These are phyloP conservation scores for Pittosporum tobira DNA, from an alignment of 129 eudicot genomes.

Conservation along the genomic window DNA sequence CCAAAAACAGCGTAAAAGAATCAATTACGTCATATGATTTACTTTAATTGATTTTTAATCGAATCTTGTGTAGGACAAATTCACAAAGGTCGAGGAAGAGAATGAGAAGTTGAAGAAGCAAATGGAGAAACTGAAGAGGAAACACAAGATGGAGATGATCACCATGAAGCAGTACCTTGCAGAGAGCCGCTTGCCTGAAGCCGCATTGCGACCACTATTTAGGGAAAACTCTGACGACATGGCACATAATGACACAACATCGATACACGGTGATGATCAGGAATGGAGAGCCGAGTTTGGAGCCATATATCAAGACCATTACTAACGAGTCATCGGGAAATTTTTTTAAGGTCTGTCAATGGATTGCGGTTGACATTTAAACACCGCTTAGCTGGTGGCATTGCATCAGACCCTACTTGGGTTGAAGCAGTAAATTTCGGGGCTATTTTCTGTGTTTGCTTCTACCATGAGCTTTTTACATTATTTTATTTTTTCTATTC, in stretches of 20 bases:
- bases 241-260: slow-evolving; percentile 8
- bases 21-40: no score
- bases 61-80: slow-evolving; percentile 42
- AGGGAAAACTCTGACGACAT: slow-evolving; percentile 49
- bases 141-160: slow-evolving; percentile 93
- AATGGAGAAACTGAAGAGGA: slow-evolving; percentile 66
- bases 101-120: slow-evolving; percentile 66
- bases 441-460: background rate
- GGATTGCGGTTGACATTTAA: slow-evolving; percentile 6
- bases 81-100: slow-evolving; percentile 46
- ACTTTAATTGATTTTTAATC: background rate
- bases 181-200: slow-evolving; percentile 71
- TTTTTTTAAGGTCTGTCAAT: slow-evolving; percentile 8
- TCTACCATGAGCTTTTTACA: background rate
- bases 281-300: slow-evolving; percentile 96
- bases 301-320: slow-evolving; percentile 74
- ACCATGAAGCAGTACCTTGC: slow-evolving; percentile 92
- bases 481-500: background rate
- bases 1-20: no score
- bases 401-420: slow-evolving; percentile 15
- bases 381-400: background rate
- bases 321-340: slow-evolving; percentile 9
- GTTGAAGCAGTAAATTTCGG: background rate
- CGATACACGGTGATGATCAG: slow-evolving; percentile 55
- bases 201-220: slow-evolving; percentile 60